These are phyloP conservation scores for Fusarium acutatum DNA, from an alignment of 2,329 filamentous ascomycete species.

Conservation along the genomic window DNA sequence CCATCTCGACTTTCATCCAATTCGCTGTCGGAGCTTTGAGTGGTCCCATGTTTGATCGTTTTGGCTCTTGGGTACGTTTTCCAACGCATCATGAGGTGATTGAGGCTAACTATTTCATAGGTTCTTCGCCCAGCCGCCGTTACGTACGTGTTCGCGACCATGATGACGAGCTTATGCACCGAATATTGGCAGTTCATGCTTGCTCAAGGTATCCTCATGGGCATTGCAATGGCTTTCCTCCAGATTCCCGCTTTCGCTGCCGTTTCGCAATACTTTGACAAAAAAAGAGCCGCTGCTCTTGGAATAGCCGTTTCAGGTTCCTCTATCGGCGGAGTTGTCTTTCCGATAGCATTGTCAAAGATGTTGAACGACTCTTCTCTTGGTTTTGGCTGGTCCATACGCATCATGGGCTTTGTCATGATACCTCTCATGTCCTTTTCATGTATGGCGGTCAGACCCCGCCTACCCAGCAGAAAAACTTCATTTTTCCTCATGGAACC, in stretches of 20 bases:
- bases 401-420: constrained; percentile 62
- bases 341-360: constrained; percentile 57
- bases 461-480: constrained; percentile 47
- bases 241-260: constrained; percentile 56
- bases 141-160: constrained; percentile 23
- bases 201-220: constrained; percentile 56
- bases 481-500: constrained; percentile 53
- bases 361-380: constrained; percentile 56
- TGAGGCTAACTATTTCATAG: neutral
- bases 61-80: constrained; percentile 21
- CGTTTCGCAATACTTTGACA: constrained; percentile 57
- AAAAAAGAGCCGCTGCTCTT: constrained; percentile 55
- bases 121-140: constrained; percentile 24
- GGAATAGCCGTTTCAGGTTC: constrained; percentile 58
- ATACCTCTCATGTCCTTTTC: constrained; percentile 54
- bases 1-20: constrained; percentile 47
- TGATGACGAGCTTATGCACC: constrained; percentile 45
- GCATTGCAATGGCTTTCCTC: constrained; percentile 52
- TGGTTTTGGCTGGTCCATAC: constrained; percentile 61
- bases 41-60: constrained; percentile 35
- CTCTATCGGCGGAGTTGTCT: constrained; percentile 61
- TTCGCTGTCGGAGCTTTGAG: constrained; percentile 43
- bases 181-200: constrained; percentile 63
- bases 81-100: fast-evolving
- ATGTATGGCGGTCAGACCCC: constrained; percentile 43